Evolutionary conservation across 352 stramenopile species (phyloP).

Genomic region (Pythium utonaiense): DNA sequence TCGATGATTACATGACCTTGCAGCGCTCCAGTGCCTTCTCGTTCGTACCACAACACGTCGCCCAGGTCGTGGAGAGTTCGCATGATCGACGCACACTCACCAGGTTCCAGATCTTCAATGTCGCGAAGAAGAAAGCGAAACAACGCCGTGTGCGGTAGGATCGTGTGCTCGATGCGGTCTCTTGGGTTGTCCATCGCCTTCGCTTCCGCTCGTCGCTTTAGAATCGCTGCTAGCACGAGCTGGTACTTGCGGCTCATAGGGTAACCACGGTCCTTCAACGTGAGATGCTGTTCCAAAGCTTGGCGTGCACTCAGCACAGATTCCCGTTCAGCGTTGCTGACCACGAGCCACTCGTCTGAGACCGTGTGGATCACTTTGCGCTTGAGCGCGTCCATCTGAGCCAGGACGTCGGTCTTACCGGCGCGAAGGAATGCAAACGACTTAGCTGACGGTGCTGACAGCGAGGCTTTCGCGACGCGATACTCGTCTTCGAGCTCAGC

Average conservation of each 20-base stretch:
- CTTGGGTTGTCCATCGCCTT: background rate
- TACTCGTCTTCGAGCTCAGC: constrained; percentile 11
- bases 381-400: background rate
- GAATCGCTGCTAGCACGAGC: constrained; percentile 6
- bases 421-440: background rate
- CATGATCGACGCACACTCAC: constrained; percentile 10
- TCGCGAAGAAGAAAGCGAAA: background rate
- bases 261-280: constrained; percentile 10
- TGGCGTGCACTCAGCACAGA: constrained; percentile 5
- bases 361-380: background rate
- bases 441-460: background rate
- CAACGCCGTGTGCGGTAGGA: constrained; percentile 13
- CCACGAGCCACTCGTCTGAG: constrained; percentile 8
- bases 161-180: constrained; percentile 16
- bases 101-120: constrained; percentile 6
- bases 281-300: constrained; percentile 5
- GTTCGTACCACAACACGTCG: constrained; percentile 21
- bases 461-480: background rate
- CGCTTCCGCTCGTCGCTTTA: background rate
- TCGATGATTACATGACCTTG: constrained; percentile 12
- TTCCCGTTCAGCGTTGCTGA: constrained; percentile 13
- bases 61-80: constrained; percentile 18
- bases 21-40: background rate
- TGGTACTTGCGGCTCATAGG: constrained; percentile 18
- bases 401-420: background rate